Evolutionary conservation across 208 protist species (phyloP).

Genomic region (Histomonas meleagridis): DNA sequence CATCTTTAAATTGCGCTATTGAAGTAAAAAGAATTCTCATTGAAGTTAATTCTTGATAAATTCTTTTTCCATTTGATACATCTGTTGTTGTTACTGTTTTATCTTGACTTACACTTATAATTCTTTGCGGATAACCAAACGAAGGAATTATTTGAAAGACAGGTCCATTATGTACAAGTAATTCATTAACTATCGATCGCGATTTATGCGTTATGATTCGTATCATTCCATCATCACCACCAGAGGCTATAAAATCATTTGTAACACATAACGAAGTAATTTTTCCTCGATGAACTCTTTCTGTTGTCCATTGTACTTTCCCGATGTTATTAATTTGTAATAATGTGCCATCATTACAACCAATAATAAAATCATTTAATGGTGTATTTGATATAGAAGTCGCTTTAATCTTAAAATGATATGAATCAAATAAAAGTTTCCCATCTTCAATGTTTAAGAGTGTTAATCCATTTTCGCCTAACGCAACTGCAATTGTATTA

Average conservation of each 20-base stretch:
- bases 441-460: background rate
- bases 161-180: background rate
- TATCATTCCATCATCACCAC: conserved; percentile 4
- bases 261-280: background rate
- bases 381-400: background rate
- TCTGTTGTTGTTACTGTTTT: conserved; percentile 9
- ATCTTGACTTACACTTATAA: background rate
- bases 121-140: background rate
- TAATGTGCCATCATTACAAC: background rate
- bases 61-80: background rate
- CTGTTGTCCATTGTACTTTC: background rate
- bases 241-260: background rate
- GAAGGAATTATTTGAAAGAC: background rate
- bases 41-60: background rate
- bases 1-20: background rate
- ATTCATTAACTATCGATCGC: background rate
- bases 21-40: background rate
- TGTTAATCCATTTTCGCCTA: background rate
- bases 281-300: background rate
- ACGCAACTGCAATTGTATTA: background rate
- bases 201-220: background rate
- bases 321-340: background rate
- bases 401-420: background rate
- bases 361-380: background rate
- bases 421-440: background rate